Evolutionary conservation across 208 protist genomes (phyloP).

Genomic region (Porcisia hertigi): DNA sequence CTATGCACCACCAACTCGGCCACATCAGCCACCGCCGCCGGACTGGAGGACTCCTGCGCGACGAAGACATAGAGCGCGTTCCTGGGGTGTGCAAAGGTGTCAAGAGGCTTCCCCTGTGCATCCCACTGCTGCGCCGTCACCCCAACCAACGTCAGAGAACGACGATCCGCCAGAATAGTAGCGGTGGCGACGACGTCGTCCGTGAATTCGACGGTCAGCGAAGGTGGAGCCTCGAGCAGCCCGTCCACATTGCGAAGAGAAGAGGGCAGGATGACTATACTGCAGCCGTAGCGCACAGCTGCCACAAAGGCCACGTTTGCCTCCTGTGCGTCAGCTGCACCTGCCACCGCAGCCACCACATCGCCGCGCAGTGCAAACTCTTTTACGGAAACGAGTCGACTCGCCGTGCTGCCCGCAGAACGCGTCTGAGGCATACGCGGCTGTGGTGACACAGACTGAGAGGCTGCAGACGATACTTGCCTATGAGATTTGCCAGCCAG

Average conservation of each 20-base stretch:
- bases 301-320: conserved; percentile 66
- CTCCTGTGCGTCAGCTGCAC: conserved; percentile 41
- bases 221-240: conserved; percentile 43
- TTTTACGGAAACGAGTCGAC: background rate
- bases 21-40: conserved; percentile 31
- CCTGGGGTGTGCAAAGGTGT: conserved; percentile 49
- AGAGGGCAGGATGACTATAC: conserved; percentile 53
- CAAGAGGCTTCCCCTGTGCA: conserved; percentile 37
- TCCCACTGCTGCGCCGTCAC: conserved; percentile 39
- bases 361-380: conserved; percentile 49
- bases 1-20: conserved; percentile 25
- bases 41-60: conserved; percentile 21
- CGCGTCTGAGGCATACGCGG: conserved; percentile 5
- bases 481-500: conserved; percentile 6
- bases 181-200: conserved; percentile 51
- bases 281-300: conserved; percentile 61
- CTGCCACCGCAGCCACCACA: conserved; percentile 52
- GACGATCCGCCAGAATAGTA: conserved; percentile 38
- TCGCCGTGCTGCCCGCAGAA: conserved; percentile 3
- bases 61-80: conserved; percentile 71
- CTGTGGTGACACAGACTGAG: conserved; percentile 8
- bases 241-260: conserved; percentile 22
- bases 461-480: background rate
- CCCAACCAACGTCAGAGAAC: conserved; percentile 45
- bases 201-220: conserved; percentile 47